Base-by-base conservation (phyloP, 305 asterid species). In the Plantago lanceolata region DNA sequence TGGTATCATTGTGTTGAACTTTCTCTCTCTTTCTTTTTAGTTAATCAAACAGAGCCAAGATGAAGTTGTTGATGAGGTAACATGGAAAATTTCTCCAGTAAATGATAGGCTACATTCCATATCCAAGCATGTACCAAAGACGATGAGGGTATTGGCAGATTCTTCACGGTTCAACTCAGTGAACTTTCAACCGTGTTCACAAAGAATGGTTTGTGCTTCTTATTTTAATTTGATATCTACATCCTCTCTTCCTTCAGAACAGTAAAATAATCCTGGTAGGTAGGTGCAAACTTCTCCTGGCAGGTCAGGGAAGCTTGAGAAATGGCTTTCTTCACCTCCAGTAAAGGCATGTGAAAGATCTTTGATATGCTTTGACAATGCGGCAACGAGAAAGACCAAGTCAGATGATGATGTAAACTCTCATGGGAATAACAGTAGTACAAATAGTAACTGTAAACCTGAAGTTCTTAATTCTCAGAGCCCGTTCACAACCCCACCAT, bases 401-500 rank as follows among this genome's bases (percentile, higher is more conserved):
- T 49, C 64, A 56, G 81, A 66, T 48, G 61, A 31, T 48, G 77
- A 59, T 54, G 68, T 64, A 57, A 69, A 68, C 65, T 68, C 57
- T 68, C 72, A 57, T 65, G 85, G 78, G 65, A 85, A 57, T 48
- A 68, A 73, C 58, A 72, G 69, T 59, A 71, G 31, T 62, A 48
- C 28, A 61, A 73, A 69, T 71, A 45, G 75, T 59, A 81, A 73
- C 67, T 63, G 68, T 43, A 78, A 62, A 68, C 64, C 79, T 67
- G 85, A 81, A 68, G 81, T 70, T 56, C 70, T 58, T 16, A 62
- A 70, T 68, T 71, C 84, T 74, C 94, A 78, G 79, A 89, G 95
- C 79, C 95, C 98, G 20, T 93, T 89, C 79, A 79, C 70, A 75
- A 89, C 98, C 65, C 98, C 98, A 19, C 97, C 96, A n/a, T 89